Evolutionary conservation across 2,329 filamentous ascomycete species (phyloP).

Genomic region (Epichloe gansuensis): DNA sequence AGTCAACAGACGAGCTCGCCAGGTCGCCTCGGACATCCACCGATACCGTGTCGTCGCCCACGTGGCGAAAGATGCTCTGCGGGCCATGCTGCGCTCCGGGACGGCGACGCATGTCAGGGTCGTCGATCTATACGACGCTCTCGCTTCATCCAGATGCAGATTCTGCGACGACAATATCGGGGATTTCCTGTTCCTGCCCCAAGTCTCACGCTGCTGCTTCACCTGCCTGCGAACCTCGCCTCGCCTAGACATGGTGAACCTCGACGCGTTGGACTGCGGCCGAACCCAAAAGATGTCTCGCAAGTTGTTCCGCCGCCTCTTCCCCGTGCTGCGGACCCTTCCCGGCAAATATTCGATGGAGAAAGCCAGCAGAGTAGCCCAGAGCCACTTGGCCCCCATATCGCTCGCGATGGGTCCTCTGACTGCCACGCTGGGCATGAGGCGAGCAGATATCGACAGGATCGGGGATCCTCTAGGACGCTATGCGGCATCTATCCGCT

Average conservation of each 20-base stretch:
- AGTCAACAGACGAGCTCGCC: constrained; percentile 1
- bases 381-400: no score
- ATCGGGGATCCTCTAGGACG: background rate
- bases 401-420: no score
- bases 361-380: background rate
- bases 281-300: background rate
- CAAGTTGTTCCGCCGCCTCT: background rate
- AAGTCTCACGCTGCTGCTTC: constrained; percentile 4
- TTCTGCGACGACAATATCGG: constrained; percentile 1
- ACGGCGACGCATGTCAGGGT: background rate
- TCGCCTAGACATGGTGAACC: background rate
- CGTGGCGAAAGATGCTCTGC: background rate
- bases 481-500: background rate
- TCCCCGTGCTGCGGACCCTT: background rate
- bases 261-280: background rate
- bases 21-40: background rate
- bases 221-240: background rate
- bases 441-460: background rate
- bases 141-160: background rate
- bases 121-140: constrained; percentile 1
- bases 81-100: background rate
- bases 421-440: no score
- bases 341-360: constrained; percentile 1
- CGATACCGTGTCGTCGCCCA: constrained; percentile 1
- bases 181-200: constrained; percentile 1